phyloP scores from a whole-genome alignment of 306 rosid species.

The Lathyrus tuberosus region DNA sequence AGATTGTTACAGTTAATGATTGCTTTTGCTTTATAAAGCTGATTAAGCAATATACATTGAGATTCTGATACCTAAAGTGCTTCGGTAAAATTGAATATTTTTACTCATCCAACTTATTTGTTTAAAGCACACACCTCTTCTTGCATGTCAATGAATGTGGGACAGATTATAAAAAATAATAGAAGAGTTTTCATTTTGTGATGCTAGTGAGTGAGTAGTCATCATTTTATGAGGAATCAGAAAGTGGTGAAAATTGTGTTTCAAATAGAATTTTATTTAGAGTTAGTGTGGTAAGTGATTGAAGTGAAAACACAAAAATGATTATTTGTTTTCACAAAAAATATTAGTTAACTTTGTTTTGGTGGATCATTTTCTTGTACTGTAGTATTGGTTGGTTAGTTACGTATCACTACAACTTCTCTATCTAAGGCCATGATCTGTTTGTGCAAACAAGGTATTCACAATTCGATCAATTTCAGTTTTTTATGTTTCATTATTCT shows the following conservation, averaged over 20 bases:
- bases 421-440: background rate
- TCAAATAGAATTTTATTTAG: background rate
- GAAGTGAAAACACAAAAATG: no score
- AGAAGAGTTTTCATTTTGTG: conserved; percentile 12
- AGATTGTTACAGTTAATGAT: conserved; percentile 4
- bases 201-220: background rate
- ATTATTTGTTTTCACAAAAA: no score
- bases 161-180: conserved; percentile 23
- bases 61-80: conserved; percentile 18
- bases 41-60: conserved; percentile 13
- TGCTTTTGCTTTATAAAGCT: conserved; percentile 17
- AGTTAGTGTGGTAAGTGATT: background rate
- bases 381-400: background rate
- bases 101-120: no score
- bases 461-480: no score
- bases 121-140: no score
- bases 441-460: background rate
- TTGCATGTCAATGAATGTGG: conserved; percentile 3
- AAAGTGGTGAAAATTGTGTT: no score
- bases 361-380: background rate
- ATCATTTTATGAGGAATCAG: conserved; percentile 25
- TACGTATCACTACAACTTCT: no score
- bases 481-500: no score
- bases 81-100: no score
- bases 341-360: conserved; percentile 1